Conservation (phyloP, 192 early-diverging fungal genomes). For the Coemansia interrupta region DNA sequence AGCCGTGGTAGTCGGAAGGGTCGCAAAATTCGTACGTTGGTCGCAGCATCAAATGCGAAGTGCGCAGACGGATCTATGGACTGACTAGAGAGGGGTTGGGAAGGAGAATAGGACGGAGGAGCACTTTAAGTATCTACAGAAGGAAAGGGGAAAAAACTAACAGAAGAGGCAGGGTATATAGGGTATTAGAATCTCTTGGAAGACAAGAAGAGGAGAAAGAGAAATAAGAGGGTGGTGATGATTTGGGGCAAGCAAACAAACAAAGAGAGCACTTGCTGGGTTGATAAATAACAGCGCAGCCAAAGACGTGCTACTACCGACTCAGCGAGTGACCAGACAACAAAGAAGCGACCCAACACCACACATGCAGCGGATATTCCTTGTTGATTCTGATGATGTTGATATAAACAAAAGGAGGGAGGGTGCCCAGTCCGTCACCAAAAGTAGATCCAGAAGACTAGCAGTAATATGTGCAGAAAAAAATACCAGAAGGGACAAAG, state of each 20-base stretch:
- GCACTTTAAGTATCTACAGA: no score
- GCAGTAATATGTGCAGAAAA: background rate
- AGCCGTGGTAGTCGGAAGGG: conserved; percentile 38
- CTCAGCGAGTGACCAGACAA: conserved; percentile 4
- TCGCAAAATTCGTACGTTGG: conserved; percentile 53
- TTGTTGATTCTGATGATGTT: no score
- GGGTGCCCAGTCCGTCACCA: background rate
- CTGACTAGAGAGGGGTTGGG: background rate
- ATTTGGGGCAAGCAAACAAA: background rate
- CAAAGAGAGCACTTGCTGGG: background rate
- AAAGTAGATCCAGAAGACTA: background rate
- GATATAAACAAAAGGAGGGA: conserved; percentile 1
- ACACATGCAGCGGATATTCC: no score
- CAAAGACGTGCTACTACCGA: background rate
- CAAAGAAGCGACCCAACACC: background rate
- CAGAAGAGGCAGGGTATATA: background rate
- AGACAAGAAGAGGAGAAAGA: conserved; percentile 2
- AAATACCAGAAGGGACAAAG: background rate
- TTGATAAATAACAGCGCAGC: background rate
- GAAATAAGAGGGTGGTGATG: background rate
- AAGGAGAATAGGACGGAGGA: background rate
- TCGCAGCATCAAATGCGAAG: conserved; percentile 27
- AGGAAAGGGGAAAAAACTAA: no score
- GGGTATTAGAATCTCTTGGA: background rate
- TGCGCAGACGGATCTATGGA: background rate